These are phyloP conservation scores for Helotiales sp. DNA, from an alignment of 2,329 filamentous ascomycete genomes.

Conservation along the genomic window DNA sequence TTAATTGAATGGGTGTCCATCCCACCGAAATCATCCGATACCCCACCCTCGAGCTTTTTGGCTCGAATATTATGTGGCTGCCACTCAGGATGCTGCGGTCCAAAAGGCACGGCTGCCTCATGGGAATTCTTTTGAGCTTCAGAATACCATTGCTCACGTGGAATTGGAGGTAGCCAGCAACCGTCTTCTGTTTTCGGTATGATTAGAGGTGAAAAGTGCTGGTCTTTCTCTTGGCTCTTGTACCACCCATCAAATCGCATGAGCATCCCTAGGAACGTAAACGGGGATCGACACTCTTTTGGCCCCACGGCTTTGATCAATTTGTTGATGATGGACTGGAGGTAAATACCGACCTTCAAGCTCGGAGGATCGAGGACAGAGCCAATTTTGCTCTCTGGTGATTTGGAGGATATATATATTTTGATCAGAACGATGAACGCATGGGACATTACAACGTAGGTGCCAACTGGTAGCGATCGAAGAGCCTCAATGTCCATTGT, in stretches of 20 bases:
- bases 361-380: slow-evolving; percentile 63
- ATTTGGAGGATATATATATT: slow-evolving; percentile 57
- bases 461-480: slow-evolving; percentile 47
- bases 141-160: slow-evolving; percentile 5
- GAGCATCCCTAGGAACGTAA: slow-evolving; percentile 68
- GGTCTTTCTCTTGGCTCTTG: slow-evolving; percentile 51
- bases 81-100: background rate
- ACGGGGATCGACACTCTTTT: slow-evolving; percentile 61
- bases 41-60: background rate
- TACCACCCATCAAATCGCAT: slow-evolving; percentile 64
- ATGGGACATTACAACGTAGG: slow-evolving; percentile 51
- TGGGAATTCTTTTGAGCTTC: background rate
- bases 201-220: slow-evolving; percentile 10
- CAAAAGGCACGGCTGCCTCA: background rate
- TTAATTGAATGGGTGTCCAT: background rate
- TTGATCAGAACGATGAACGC: slow-evolving; percentile 55
- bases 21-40: background rate
- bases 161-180: slow-evolving; percentile 38
- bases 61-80: background rate
- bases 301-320: slow-evolving; percentile 62
- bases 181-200: slow-evolving; percentile 9
- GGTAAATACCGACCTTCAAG: slow-evolving; percentile 61
- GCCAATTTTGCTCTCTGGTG: slow-evolving; percentile 62
- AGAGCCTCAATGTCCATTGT: slow-evolving; percentile 43
- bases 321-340: slow-evolving; percentile 67